A percentile compares a stretch with the other conserved stretches of the same genome.
Conservation (phyloP, 768 basidiomycete genomes). For the Serendipita sp. region DNA sequence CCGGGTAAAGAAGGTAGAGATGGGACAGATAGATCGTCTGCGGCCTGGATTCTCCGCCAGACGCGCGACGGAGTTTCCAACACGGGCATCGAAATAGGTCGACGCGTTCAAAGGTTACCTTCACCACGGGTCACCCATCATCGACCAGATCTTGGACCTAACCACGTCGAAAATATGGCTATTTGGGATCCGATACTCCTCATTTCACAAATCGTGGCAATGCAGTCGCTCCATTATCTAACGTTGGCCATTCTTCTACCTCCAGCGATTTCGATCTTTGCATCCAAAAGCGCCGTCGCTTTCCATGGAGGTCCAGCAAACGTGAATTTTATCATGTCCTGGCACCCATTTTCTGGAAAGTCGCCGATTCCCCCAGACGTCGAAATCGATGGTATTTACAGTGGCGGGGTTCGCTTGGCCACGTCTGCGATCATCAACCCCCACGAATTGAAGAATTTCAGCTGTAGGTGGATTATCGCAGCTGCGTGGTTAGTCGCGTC, state of each 20-base stretch:
- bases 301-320: conserved; percentile 21
- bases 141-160: conserved; percentile 13
- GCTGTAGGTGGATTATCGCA: conserved; percentile 82
- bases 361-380: conserved; percentile 21
- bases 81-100: conserved; percentile 6
- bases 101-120: background rate
- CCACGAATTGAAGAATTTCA: conserved; percentile 58
- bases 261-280: conserved; percentile 57
- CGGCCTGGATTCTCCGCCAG: conserved; percentile 64
- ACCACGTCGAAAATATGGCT: conserved; percentile 16
- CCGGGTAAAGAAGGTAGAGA: conserved; percentile 63
- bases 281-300: conserved; percentile 21
- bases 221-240: conserved; percentile 90
- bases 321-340: conserved; percentile 76
- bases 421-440: conserved; percentile 21
- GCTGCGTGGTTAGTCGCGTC: conserved; percentile 73
- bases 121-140: conserved; percentile 6
- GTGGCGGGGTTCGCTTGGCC: conserved; percentile 35
- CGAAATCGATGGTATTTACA: conserved; percentile 60
- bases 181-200: conserved; percentile 86
- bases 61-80: conserved; percentile 71
- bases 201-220: conserved; percentile 80
- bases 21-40: conserved; percentile 48
- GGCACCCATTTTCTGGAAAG: conserved; percentile 85
- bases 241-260: conserved; percentile 72